These are phyloP conservation scores for Trichoderma koningiopsis DNA, from an alignment of 2,329 filamentous ascomycete species.

Conservation along the genomic window DNA sequence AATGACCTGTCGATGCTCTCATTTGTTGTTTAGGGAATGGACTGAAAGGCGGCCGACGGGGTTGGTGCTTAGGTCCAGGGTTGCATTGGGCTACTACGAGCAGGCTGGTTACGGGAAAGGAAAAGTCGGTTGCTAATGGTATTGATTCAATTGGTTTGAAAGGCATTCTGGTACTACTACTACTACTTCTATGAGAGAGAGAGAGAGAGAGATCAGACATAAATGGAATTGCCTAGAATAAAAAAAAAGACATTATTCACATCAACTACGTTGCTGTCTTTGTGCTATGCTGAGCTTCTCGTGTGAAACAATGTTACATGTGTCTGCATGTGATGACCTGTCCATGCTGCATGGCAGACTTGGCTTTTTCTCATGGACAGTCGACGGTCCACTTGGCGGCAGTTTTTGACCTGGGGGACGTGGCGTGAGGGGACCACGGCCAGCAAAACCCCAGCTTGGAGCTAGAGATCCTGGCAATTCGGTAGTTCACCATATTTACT, in stretches of 20 bases:
- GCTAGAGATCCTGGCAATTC: background rate
- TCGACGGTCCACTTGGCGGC: background rate
- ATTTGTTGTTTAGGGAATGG: constrained; percentile 22
- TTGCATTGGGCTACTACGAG: constrained; percentile 24
- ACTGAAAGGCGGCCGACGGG: constrained; percentile 22
- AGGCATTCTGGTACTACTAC: constrained; percentile 23
- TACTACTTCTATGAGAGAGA: background rate
- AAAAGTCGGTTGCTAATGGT: constrained; percentile 24
- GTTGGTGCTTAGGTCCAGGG: constrained; percentile 21
- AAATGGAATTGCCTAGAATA: constrained; percentile 25
- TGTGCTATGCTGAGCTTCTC: background rate
- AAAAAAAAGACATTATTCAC: constrained; percentile 10
- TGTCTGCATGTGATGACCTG: constrained; percentile 14
- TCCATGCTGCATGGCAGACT: constrained; percentile 17
- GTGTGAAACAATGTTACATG: background rate
- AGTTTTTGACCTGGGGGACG: background rate
- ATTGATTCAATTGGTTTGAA: constrained; percentile 13
- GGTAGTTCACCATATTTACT: background rate
- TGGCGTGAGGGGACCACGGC: constrained; percentile 5
- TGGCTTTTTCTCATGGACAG: background rate
- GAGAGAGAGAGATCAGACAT: constrained; percentile 18
- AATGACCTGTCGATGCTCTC: constrained; percentile 23
- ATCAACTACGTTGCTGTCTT: background rate
- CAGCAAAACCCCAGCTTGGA: background rate
- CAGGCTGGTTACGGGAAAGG: constrained; percentile 15